A percentile compares a stretch with the other conserved stretches of the same genome.
These are phyloP conservation scores for Pleurozium schreberi DNA, from an alignment of 225 moss, liverwort and hornwort genomes.

Conservation along the genomic window DNA sequence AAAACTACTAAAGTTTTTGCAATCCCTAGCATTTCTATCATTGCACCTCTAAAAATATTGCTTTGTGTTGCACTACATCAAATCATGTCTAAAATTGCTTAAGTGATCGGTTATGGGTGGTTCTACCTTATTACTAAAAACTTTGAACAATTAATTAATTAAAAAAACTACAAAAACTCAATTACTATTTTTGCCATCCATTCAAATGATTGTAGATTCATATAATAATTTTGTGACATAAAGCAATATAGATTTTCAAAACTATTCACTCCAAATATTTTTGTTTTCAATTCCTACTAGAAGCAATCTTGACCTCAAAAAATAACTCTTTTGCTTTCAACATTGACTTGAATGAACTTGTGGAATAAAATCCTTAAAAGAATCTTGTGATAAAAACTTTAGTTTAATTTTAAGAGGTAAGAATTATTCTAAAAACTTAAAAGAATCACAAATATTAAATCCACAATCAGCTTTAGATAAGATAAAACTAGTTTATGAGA, in stretches of 20 bases:
- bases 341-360: neutral
- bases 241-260: neutral
- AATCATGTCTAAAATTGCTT: too few relatives aligned
- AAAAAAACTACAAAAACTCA: neutral
- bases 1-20: too few relatives aligned
- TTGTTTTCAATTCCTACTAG: neutral
- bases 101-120: too few relatives aligned
- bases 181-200: neutral
- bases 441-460: neutral
- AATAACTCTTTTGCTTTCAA: neutral
- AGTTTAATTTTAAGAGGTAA: neutral
- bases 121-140: too few relatives aligned
- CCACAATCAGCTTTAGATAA: neutral
- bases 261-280: neutral
- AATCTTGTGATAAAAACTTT: neutral
- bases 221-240: neutral
- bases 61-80: too few relatives aligned
- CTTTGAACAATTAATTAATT: neutral
- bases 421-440: rapidly evolving
- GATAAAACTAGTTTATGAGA: neutral
- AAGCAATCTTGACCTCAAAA: neutral
- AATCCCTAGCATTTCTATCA: too few relatives aligned
- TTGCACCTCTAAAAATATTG: too few relatives aligned
- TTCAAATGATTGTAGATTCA: neutral
- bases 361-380: neutral